Evolutionary conservation across 306 rosid genomes (phyloP).

Genomic region (Gastrolobium bilobum): DNA sequence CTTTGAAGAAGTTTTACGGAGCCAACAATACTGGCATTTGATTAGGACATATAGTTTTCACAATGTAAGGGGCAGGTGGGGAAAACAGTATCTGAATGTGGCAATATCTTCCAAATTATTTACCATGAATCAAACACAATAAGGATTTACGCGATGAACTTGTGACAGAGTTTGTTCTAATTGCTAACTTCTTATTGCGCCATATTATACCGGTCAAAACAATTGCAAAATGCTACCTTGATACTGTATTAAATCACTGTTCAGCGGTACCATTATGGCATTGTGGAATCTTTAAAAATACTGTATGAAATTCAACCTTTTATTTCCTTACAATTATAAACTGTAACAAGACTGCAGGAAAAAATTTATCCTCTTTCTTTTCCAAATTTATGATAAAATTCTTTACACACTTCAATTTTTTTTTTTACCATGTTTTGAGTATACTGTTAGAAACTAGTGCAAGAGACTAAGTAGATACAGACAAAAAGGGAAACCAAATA

Average conservation of each 20-base stretch:
- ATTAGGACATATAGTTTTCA: background rate
- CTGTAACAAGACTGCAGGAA: background rate
- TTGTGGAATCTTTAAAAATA: background rate
- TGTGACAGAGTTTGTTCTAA: too few relatives aligned
- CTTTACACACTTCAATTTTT: constrained; percentile 11
- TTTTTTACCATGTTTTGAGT: background rate
- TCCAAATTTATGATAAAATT: background rate
- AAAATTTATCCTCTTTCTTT: too few relatives aligned
- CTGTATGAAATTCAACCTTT: constrained; percentile 25
- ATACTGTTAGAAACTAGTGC: background rate
- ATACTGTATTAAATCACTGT: background rate
- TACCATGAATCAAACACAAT: background rate
- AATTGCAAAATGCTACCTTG: background rate
- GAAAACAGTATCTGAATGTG: background rate
- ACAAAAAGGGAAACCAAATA: too few relatives aligned
- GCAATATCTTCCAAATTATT: background rate
- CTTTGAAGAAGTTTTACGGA: background rate
- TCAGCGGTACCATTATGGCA: background rate
- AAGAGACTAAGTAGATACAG: background rate
- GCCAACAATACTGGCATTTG: background rate
- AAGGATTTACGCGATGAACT: background rate
- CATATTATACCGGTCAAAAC: constrained; percentile 1
- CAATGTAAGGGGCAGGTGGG: background rate
- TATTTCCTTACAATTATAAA: constrained; percentile 3
- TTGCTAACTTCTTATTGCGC: background rate